A percentile compares a stretch with the other conserved stretches of the same genome.
Evolutionary conservation across 2,329 filamentous ascomycete genomes (phyloP).

Genomic region (Leptodontidium sp.): DNA sequence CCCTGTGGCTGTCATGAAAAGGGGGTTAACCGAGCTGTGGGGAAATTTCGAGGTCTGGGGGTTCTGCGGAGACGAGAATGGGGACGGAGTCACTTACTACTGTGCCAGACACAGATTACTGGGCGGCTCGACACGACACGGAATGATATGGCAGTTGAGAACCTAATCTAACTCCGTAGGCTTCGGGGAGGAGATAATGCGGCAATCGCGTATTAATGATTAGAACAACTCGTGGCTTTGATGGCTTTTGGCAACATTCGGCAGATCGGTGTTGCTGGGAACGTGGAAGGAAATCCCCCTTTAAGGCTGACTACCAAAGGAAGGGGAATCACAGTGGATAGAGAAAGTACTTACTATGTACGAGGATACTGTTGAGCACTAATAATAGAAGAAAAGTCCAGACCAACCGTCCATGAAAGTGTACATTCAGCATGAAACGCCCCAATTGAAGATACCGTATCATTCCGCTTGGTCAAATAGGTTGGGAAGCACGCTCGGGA

Average conservation of each 20-base stretch:
- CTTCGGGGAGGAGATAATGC: constrained; percentile 11
- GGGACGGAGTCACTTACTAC: background rate
- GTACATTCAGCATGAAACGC: no score
- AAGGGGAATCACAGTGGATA: no score
- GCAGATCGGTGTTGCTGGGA: background rate
- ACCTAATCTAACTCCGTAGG: background rate
- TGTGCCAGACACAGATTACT: no score
- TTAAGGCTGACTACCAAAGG: background rate
- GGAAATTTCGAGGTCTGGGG: constrained; percentile 8
- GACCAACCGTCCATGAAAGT: no score
- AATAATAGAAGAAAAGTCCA: no score
- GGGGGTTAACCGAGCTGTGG: constrained; percentile 17
- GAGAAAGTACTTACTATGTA: no score
- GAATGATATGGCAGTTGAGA: background rate
- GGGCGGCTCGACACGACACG: no score
- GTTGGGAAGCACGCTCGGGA: no score
- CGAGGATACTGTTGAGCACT: no score
- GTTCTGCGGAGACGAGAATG: background rate
- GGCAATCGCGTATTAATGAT: background rate
- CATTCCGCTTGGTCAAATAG: no score
- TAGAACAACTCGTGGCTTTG: background rate
- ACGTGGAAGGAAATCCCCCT: constrained; percentile 4
- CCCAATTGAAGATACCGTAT: no score
- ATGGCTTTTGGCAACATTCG: background rate
- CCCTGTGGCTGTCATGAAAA: background rate